Evolutionary conservation across 805 yeast species (phyloP).

Genomic region (Metschnikowia proteae): DNA sequence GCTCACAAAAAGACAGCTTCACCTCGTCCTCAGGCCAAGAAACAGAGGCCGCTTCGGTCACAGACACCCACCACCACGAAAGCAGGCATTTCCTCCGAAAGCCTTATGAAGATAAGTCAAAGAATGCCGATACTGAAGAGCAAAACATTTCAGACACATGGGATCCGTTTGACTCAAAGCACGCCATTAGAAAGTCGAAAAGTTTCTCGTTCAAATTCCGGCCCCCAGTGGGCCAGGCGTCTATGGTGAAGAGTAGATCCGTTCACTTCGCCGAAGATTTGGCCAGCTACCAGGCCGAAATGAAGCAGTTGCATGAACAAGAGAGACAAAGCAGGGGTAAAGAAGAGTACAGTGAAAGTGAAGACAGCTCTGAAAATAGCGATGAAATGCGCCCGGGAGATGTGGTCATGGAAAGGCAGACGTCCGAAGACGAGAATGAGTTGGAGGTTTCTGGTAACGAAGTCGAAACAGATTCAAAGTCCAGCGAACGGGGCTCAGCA

Average conservation of each 20-base stretch:
- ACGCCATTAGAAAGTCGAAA: slow-evolving; percentile 9
- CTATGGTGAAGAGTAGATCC: slow-evolving; percentile 15
- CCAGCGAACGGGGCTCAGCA: background rate
- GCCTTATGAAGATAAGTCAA: slow-evolving; percentile 2
- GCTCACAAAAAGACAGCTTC: background rate
- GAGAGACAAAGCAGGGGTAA: background rate
- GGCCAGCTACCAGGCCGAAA: slow-evolving; percentile 10
- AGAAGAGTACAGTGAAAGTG: background rate
- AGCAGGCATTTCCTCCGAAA: slow-evolving; percentile 12
- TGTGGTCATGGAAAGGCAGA: background rate
- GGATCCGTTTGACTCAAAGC: slow-evolving; percentile 13
- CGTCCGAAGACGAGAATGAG: background rate
- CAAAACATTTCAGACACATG: slow-evolving; percentile 3
- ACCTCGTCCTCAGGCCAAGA: slow-evolving; percentile 9
- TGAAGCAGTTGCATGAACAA: background rate
- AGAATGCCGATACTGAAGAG: background rate
- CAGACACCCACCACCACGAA: slow-evolving; percentile 10
- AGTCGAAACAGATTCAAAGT: background rate
- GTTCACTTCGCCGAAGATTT: slow-evolving; percentile 17
- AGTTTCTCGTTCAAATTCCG: slow-evolving; percentile 11
- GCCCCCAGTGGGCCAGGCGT: background rate
- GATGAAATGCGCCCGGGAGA: background rate
- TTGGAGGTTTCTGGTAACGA: background rate
- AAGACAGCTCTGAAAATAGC: background rate
- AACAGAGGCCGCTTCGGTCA: slow-evolving; percentile 9